phyloP scores from a whole-genome alignment of 495 filamentous ascomycete species.

The Penicillium arizonense region DNA sequence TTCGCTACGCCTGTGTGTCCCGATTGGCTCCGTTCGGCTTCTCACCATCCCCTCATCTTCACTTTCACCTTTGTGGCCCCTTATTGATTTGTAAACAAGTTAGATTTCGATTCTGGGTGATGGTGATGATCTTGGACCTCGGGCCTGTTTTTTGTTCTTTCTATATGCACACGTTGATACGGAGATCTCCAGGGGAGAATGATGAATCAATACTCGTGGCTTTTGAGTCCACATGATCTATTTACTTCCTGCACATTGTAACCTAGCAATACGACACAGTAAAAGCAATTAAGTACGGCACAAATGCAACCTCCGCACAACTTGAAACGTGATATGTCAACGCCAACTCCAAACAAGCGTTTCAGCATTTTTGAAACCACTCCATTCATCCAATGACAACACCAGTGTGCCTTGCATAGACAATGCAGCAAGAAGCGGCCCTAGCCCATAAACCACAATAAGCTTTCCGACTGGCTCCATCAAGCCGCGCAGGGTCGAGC shows the following conservation, averaged over 20 bases:
- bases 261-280: too few species aligned
- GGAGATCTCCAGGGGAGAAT: constrained; percentile 5
- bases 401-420: constrained; percentile 10
- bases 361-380: constrained; percentile 7
- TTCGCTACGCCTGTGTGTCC: not conserved
- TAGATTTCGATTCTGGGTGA: constrained; percentile 19
- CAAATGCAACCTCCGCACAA: too few species aligned
- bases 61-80: not conserved
- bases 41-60: not conserved
- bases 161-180: not conserved
- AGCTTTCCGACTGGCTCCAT: constrained; percentile 2
- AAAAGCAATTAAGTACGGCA: too few species aligned
- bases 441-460: not conserved
- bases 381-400: constrained; percentile 3
- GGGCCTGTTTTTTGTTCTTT: too few species aligned
- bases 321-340: not conserved
- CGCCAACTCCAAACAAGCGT: not conserved
- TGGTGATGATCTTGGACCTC: not conserved
- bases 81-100: constrained; percentile 17
- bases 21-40: not conserved
- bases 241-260: too few species aligned
- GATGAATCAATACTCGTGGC: constrained; percentile 6
- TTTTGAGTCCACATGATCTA: not conserved
- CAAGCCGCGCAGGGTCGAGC: not conserved
- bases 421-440: not conserved